These are phyloP conservation scores for Aspergillus viridinutans DNA, from an alignment of 2,329 filamentous ascomycete genomes.

Conservation along the genomic window DNA sequence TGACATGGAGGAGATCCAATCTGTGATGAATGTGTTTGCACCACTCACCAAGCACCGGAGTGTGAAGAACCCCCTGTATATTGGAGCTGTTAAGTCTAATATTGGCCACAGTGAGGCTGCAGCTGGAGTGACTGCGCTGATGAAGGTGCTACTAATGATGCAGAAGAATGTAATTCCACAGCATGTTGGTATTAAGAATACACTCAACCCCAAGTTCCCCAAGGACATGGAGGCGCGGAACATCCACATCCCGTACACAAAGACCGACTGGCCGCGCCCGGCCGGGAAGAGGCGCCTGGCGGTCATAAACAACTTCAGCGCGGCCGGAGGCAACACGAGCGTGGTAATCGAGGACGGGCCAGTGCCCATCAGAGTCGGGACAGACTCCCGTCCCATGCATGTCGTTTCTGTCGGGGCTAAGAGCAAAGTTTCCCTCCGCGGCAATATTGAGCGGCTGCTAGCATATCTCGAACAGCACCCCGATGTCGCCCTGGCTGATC, in stretches of 20 bases:
- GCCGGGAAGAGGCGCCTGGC: conserved; percentile 31
- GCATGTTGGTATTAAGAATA: conserved; percentile 61
- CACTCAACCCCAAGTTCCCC: conserved; percentile 30
- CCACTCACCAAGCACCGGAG: conserved; percentile 57
- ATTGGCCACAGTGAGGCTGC: conserved; percentile 46
- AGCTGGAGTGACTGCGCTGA: conserved; percentile 38
- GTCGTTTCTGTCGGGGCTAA: conserved; percentile 59
- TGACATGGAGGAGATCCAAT: conserved; percentile 36
- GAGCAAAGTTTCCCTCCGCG: conserved; percentile 37
- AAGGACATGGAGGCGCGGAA: conserved; percentile 26
- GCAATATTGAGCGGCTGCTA: conserved; percentile 54
- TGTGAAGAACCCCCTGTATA: conserved; percentile 20
- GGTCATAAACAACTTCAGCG: conserved; percentile 67
- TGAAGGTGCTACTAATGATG: conserved; percentile 63
- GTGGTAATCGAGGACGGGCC: conserved; percentile 43
- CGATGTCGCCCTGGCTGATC: conserved; percentile 46
- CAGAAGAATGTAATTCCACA: conserved; percentile 60
- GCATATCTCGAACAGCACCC: conserved; percentile 29
- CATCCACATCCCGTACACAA: conserved; percentile 35
- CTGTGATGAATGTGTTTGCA: conserved; percentile 41
- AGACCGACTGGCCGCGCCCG: conserved; percentile 32
- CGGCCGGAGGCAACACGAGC: too few relatives aligned
- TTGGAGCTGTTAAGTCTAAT: conserved; percentile 33
- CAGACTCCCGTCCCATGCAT: conserved; percentile 49
- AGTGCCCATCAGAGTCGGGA: conserved; percentile 54